Evolutionary conservation across 1,139 yeast species (phyloP), one percentile per base, ranked within the genome.

Genomic region (Wickerhamomyces sp.): DNA sequence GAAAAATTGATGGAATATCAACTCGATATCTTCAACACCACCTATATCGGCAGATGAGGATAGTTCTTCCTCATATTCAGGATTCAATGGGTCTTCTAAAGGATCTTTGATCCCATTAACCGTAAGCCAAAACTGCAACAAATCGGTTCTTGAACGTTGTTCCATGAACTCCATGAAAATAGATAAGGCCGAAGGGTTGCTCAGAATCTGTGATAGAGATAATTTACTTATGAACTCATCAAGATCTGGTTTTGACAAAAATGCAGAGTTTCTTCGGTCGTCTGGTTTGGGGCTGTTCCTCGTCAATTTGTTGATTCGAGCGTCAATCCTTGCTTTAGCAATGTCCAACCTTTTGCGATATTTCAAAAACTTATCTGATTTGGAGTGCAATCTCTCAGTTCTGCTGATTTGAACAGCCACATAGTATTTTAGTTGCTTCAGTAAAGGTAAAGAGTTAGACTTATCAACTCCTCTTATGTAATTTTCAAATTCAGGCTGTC

Each of bases 91-190:
- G 45, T 73, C 81, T 44, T 83, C 92, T 20, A 85, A 60, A 0
- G 96, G 96, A 37, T 84, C 85, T 51, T 79, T 77, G 28, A 86
- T 68, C 1, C 73, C 68, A 45, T 87, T 86, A 2, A 85, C 82
- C 0, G 77, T 72, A 10, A 74, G 60, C 85, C 90, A 87, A 44
- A 79, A 80, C 35, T 76, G 78, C 4, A 87, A 56, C 21, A 74
- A 49, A 3, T 64, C 60, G 2, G 67, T 54, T 36, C 77, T 59
- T 9, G 68, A 61, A 19, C 74, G 54, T 35, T 68, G 68, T 22
- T 70, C 73, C 77, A 83, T 72, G 51, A 70, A 83, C 39, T 73
- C 81, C 44, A 66, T 65, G 48, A 83, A 84, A 40, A 68, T 69
- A 3, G 74, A 63, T 4, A 72, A 55, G 12, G 74, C 70, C 0